Base-by-base conservation (phyloP, 306 rosid species). In the Citrullus amarus region DNA sequence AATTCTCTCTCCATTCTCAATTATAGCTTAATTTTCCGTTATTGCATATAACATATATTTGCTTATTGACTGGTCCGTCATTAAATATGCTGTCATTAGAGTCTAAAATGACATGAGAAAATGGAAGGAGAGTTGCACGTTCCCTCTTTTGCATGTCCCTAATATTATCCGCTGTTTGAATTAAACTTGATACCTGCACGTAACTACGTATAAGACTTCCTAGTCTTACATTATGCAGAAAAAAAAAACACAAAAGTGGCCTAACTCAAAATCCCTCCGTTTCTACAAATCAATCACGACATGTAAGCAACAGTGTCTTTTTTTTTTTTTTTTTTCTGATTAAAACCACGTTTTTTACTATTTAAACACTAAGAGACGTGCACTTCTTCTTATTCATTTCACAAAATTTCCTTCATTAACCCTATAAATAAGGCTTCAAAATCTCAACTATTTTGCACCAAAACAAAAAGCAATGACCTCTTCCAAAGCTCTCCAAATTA, bases 401-500 rank as follows among this genome's bases (percentile, higher is more conserved):
- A 6, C 11, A 13, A 0, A 2, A 6, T 63, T 63, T 32, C 6
- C 41, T 63, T 63, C 39, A 32, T 32, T 32, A 13, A 15, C 10
- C 44, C 54, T 71, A 46, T 71, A 71, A 71, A 71, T 71, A 25
- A 32, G 22, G 25, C 41, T 46, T 25, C 2, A 46, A 25, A 70
- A 15, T 71, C 14, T 22, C 20, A 13, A 8, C 15, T 15, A 48
- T 46, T 71, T 46, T 71, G 22, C 54, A 80, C 43, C 11, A 44
- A 13, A 65, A 9, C 46, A 17, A 66, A 39, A 0, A 41, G 56
- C n/a, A 48, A 83, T 83, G 83, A 81, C 79, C 6, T 75, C 54
- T 48, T 4, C 55, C 25, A 79, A 56, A 66, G 32, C 66, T 30
- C 34, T 51, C 12, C 77, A 78, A 58, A 16, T 48, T 0, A 48